These are phyloP conservation scores for Claviceps arundinis DNA, from an alignment of 2,329 filamentous ascomycete species.

Conservation along the genomic window DNA sequence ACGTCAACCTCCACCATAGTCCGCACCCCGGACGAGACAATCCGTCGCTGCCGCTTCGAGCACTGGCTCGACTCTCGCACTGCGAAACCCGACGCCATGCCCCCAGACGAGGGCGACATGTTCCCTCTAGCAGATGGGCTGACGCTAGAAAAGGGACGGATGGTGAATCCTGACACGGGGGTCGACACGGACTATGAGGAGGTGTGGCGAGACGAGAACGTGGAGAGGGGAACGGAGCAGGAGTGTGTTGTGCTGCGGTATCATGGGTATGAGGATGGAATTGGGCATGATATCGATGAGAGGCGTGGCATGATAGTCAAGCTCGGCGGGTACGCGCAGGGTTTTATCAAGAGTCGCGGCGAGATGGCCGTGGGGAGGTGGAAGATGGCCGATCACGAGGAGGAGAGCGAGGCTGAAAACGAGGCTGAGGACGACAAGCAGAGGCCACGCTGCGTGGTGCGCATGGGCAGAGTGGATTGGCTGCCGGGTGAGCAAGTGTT, in stretches of 20 bases:
- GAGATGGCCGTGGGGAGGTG: conserved; percentile 40
- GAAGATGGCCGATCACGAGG: conserved; percentile 18
- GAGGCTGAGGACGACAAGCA: background rate
- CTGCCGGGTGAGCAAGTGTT: conserved; percentile 5
- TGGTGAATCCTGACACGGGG: conserved; percentile 44
- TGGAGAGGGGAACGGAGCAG: conserved; percentile 2
- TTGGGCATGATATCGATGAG: conserved; percentile 9
- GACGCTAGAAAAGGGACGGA: conserved; percentile 43
- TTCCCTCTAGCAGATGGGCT: conserved; percentile 26
- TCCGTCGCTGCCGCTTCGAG: conserved; percentile 31
- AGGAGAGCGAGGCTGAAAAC: background rate
- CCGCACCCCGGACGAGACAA: conserved; percentile 14
- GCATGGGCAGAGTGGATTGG: conserved; percentile 16
- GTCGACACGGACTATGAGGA: conserved; percentile 48
- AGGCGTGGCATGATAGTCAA: conserved; percentile 37
- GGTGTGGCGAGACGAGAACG: conserved; percentile 41
- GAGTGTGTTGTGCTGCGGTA: conserved; percentile 28
- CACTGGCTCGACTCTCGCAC: conserved; percentile 49
- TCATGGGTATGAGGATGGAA: conserved; percentile 17
- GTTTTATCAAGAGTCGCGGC: conserved; percentile 32
- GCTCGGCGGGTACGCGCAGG: conserved; percentile 43
- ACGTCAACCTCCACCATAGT: conserved; percentile 26
- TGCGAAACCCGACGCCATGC: conserved; percentile 18
- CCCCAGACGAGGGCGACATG: conserved; percentile 43
- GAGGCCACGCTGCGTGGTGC: conserved; percentile 18